These are phyloP conservation scores for Paspalum vaginatum DNA, from an alignment of 176 grass and related monocot species.

Conservation along the genomic window DNA sequence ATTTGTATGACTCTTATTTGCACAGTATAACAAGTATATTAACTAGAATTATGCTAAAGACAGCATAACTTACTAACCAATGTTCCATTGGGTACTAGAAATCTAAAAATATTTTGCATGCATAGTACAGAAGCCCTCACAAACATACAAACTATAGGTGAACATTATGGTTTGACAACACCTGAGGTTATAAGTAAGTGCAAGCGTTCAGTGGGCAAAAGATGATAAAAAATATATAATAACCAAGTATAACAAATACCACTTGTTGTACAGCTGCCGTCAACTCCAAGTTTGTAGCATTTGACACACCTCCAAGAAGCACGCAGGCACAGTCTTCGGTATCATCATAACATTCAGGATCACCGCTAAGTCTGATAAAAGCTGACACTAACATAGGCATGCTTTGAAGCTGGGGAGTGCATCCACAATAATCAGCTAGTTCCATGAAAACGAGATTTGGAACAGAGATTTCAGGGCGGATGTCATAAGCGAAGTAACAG, in stretches of 20 bases:
- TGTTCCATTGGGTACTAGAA: too few species aligned
- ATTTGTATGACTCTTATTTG: too few species aligned
- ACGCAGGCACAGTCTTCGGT: not conserved
- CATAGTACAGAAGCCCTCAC: too few species aligned
- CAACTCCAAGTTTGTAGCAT: not conserved
- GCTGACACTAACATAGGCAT: constrained; percentile 23
- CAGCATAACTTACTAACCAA: too few species aligned
- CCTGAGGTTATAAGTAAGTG: too few species aligned
- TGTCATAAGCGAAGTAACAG: accelerated
- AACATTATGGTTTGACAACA: too few species aligned
- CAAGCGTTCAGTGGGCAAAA: too few species aligned
- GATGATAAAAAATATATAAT: too few species aligned
- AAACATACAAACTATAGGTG: too few species aligned
- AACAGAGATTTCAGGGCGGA: not conserved
- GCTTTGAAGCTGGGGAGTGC: not conserved
- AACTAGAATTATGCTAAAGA: too few species aligned
- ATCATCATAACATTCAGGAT: not conserved
- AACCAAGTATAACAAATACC: not conserved
- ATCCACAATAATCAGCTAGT: accelerated
- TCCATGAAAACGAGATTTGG: not conserved
- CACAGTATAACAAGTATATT: too few species aligned
- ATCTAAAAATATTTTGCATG: too few species aligned
- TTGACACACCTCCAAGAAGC: not conserved
- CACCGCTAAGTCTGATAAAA: not conserved
- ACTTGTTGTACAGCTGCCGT: accelerated